These are phyloP conservation scores for Fusarium decemcellulare DNA, from an alignment of 2,329 filamentous ascomycete genomes.

Conservation along the genomic window DNA sequence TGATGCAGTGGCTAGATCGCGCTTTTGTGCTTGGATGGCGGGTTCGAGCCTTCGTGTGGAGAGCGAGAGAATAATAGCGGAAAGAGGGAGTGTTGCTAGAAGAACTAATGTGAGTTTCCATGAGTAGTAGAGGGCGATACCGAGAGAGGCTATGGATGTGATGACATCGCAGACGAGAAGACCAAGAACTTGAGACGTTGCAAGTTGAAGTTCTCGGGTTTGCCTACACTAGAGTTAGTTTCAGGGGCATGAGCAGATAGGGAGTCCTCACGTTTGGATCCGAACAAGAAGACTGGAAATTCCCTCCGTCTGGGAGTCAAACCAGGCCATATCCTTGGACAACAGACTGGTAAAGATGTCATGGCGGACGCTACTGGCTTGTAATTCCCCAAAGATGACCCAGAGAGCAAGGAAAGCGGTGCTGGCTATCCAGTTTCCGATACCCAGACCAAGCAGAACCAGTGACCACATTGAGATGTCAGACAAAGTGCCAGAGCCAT, in stretches of 20 bases:
- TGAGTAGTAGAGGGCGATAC: constrained; percentile 82
- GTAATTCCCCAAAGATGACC: constrained; percentile 84
- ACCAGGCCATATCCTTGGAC: constrained; percentile 85
- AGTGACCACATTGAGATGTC: constrained; percentile 73
- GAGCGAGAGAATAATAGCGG: constrained; percentile 70
- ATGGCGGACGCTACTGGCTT: constrained; percentile 76
- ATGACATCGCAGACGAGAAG: constrained; percentile 75
- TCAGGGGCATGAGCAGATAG: neutral
- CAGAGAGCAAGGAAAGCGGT: constrained; percentile 78
- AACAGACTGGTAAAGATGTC: constrained; percentile 78
- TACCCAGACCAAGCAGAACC: constrained; percentile 74
- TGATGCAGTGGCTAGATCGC: constrained; percentile 77
- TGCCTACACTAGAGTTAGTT: constrained; percentile 67
- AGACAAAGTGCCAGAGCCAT: constrained; percentile 64
- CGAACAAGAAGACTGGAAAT: constrained; percentile 78
- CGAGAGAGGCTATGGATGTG: constrained; percentile 76
- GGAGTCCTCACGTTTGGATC: constrained; percentile 76
- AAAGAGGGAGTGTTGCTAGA: constrained; percentile 79
- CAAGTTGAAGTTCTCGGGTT: constrained; percentile 84
- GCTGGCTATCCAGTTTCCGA: constrained; percentile 76
- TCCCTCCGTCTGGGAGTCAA: constrained; percentile 80
- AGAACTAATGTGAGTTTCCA: constrained; percentile 89
- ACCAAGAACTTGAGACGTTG: constrained; percentile 85
- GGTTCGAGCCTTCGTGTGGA: constrained; percentile 73
- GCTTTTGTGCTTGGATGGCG: constrained; percentile 78